These are phyloP conservation scores for Zygoascus meyerae DNA, from an alignment of 1,139 yeast genomes.

Conservation along the genomic window DNA sequence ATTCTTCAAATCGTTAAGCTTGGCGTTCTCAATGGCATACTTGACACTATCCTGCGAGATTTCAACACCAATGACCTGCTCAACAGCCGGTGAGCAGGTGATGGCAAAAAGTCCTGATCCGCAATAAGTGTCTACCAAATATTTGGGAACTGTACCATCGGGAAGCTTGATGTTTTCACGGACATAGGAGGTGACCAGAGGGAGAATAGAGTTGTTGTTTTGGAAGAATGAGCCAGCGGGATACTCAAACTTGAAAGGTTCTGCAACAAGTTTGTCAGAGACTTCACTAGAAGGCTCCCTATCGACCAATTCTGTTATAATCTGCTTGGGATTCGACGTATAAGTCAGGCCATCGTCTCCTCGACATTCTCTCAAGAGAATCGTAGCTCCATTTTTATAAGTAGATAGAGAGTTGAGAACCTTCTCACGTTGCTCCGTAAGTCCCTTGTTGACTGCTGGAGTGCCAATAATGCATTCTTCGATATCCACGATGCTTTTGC, in stretches of 20 bases:
- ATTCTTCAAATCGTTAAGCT: slow-evolving; percentile 63
- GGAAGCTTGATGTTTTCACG: slow-evolving; percentile 56
- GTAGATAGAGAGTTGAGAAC: slow-evolving; percentile 45
- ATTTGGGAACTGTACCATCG: slow-evolving; percentile 41
- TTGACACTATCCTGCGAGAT: slow-evolving; percentile 86
- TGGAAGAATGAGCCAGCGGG: slow-evolving; percentile 96
- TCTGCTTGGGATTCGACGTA: slow-evolving; percentile 62
- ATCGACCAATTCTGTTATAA: slow-evolving; percentile 75
- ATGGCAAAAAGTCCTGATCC: slow-evolving; percentile 93
- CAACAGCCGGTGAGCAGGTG: slow-evolving; percentile 74
- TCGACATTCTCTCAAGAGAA: slow-evolving; percentile 75
- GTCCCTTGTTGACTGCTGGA: slow-evolving; percentile 62
- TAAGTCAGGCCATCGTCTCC: slow-evolving; percentile 39
- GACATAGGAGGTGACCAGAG: slow-evolving; percentile 75
- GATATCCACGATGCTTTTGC: slow-evolving; percentile 76
- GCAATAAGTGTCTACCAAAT: slow-evolving; percentile 93
- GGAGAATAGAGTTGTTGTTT: slow-evolving; percentile 87
- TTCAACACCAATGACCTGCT: slow-evolving; percentile 87
- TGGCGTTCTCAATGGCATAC: slow-evolving; percentile 80
- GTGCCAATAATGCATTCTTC: slow-evolving; percentile 95
- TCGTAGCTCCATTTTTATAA: slow-evolving; percentile 81
- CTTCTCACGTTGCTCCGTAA: slow-evolving; percentile 60
- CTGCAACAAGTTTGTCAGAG: neutral
- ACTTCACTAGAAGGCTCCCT: neutral
- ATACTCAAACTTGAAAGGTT: slow-evolving; percentile 61